These are phyloP conservation scores for Allantophomopsis cytisporea DNA, from an alignment of 2,329 filamentous ascomycete species.

Conservation along the genomic window DNA sequence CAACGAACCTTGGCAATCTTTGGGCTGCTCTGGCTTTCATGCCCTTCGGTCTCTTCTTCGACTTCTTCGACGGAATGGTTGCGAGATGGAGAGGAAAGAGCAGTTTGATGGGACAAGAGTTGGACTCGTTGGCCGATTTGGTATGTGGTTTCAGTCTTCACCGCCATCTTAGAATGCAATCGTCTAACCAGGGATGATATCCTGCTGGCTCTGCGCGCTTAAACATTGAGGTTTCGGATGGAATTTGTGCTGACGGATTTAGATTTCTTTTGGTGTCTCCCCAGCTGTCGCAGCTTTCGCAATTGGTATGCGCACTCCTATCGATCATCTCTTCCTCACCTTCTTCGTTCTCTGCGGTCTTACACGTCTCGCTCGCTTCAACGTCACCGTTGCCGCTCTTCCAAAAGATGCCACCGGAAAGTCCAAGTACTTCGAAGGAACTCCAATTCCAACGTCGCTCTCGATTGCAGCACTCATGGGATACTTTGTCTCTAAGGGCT, in stretches of 20 bases:
- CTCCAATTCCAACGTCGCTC: conserved; percentile 84
- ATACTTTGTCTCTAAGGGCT: conserved; percentile 73
- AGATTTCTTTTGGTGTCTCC: conserved; percentile 93
- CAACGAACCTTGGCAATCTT: conserved; percentile 51
- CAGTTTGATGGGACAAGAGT: conserved; percentile 92
- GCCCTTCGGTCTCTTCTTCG: conserved; percentile 90
- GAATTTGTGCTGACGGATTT: conserved; percentile 1
- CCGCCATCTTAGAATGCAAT: not conserved
- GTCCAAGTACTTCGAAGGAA: conserved; percentile 91
- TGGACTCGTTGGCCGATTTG: conserved; percentile 90
- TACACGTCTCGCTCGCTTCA: conserved; percentile 89
- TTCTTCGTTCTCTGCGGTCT: conserved; percentile 94
- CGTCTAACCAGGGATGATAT: not conserved
- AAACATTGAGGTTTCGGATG: not conserved
- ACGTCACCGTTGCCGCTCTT: conserved; percentile 80
- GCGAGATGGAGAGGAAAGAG: conserved; percentile 95
- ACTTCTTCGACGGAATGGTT: conserved; percentile 95
- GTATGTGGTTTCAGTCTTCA: conserved; percentile 33
- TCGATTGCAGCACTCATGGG: conserved; percentile 74
- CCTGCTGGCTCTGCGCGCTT: not conserved
- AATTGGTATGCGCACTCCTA: conserved; percentile 69
- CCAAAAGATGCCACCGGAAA: conserved; percentile 90
- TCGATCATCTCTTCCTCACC: conserved; percentile 67
- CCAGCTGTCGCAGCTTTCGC: conserved; percentile 81
- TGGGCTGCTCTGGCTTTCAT: conserved; percentile 79